These are phyloP conservation scores for Penicillium canescens DNA, from an alignment of 495 filamentous ascomycete genomes.

Conservation along the genomic window DNA sequence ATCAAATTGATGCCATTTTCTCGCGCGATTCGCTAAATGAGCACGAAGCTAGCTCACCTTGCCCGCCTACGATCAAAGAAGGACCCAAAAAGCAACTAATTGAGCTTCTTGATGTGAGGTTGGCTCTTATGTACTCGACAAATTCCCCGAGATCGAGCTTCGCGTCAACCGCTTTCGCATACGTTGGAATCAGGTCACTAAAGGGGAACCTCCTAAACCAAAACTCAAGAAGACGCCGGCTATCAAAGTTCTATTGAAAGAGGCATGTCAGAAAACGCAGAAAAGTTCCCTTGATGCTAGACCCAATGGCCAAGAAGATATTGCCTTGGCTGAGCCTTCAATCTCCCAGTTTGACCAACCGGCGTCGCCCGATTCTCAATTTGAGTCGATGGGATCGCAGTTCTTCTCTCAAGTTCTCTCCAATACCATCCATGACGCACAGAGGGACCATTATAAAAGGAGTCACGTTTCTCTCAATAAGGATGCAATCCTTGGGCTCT, in stretches of 20 bases:
- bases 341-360: background rate
- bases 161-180: constrained; percentile 37
- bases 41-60: constrained; percentile 11
- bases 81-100: constrained; percentile 31
- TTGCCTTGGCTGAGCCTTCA: background rate
- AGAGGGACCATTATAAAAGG: background rate
- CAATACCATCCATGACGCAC: background rate
- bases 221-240: constrained; percentile 16
- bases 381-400: constrained; percentile 6
- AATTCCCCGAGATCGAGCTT: constrained; percentile 27
- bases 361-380: background rate
- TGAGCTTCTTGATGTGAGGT: constrained; percentile 38
- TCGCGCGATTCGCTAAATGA: constrained; percentile 21
- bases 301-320: background rate
- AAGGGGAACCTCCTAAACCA: constrained; percentile 22
- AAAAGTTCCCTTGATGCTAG: background rate
- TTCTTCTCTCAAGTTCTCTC: constrained; percentile 14
- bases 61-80: constrained; percentile 17
- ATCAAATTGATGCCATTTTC: constrained; percentile 41
- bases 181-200: constrained; percentile 24
- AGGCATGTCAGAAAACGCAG: constrained; percentile 4
- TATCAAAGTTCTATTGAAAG: constrained; percentile 19
- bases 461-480: background rate
- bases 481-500: background rate
- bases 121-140: constrained; percentile 37